Evolutionary conservation across 1,284 basidiomycete species (phyloP).

Genomic region (Papiliotrema fonsecae): DNA sequence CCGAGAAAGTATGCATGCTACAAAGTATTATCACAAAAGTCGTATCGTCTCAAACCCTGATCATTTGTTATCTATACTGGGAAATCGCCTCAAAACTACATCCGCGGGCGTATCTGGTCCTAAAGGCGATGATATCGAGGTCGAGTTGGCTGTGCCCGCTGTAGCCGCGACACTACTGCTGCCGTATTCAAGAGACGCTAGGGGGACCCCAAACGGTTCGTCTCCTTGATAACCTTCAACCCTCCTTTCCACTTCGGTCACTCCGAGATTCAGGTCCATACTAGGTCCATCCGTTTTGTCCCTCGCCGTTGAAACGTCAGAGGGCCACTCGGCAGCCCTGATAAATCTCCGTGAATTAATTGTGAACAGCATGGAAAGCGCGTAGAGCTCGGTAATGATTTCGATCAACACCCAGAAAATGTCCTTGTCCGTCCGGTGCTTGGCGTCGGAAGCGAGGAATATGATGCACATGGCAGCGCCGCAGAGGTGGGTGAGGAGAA

Average conservation of each 20-base stretch:
- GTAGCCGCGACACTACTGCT: too few relatives aligned
- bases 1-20: too few relatives aligned
- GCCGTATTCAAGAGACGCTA: not conserved
- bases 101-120: too few relatives aligned
- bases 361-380: constrained; percentile 33
- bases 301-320: not conserved
- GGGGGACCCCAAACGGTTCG: not conserved
- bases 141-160: too few relatives aligned
- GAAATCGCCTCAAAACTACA: too few relatives aligned
- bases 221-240: constrained; percentile 4
- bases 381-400: constrained; percentile 33
- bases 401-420: constrained; percentile 37
- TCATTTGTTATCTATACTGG: too few relatives aligned
- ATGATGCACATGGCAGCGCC: constrained; percentile 35
- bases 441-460: constrained; percentile 28
- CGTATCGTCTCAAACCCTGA: too few relatives aligned
- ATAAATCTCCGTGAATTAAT: constrained; percentile 23
- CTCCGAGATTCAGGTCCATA: not conserved
- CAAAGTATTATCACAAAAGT: too few relatives aligned
- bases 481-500: constrained; percentile 32
- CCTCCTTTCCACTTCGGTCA: constrained; percentile 1
- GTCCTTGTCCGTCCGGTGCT: constrained; percentile 22
- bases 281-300: not conserved
- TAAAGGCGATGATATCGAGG: too few relatives aligned
- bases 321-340: not conserved